These are phyloP conservation scores for Zychaea mexicana DNA, from an alignment of 371 early-diverging fungal genomes.

Conservation along the genomic window DNA sequence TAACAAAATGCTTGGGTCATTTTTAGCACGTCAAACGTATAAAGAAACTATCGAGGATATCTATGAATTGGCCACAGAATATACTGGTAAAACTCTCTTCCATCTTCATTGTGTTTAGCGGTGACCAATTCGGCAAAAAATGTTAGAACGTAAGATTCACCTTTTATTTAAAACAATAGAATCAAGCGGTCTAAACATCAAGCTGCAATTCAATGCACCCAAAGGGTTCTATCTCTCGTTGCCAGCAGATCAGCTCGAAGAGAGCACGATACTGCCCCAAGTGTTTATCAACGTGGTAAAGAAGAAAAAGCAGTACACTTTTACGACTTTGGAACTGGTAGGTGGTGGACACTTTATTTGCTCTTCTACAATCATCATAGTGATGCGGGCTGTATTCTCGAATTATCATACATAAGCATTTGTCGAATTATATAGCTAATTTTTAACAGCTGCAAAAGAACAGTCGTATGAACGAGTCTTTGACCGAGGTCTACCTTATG, in stretches of 20 bases:
- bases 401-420: no score
- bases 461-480: constrained; percentile 77
- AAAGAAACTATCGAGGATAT: constrained; percentile 86
- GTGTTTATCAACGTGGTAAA: constrained; percentile 63
- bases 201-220: constrained; percentile 61
- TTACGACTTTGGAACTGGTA: constrained; percentile 84
- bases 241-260: constrained; percentile 32
- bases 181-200: constrained; percentile 60
- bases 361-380: no score
- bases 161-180: neutral
- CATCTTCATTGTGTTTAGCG: neutral
- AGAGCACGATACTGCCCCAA: constrained; percentile 38
- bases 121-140: neutral
- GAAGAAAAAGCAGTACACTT: constrained; percentile 61
- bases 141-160: neutral
- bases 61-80: constrained; percentile 67
- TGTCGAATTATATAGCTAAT: no score
- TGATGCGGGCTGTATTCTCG: no score
- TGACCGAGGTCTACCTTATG: constrained; percentile 85
- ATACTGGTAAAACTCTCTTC: constrained; percentile 44
- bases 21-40: constrained; percentile 78
- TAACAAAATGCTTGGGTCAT: neutral
- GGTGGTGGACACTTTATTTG: no score
- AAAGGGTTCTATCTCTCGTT: constrained; percentile 68
- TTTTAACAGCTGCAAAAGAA: constrained; percentile 52